phyloP scores from a whole-genome alignment of 179 eudicot genomes.

The Camellia oleifera region DNA sequence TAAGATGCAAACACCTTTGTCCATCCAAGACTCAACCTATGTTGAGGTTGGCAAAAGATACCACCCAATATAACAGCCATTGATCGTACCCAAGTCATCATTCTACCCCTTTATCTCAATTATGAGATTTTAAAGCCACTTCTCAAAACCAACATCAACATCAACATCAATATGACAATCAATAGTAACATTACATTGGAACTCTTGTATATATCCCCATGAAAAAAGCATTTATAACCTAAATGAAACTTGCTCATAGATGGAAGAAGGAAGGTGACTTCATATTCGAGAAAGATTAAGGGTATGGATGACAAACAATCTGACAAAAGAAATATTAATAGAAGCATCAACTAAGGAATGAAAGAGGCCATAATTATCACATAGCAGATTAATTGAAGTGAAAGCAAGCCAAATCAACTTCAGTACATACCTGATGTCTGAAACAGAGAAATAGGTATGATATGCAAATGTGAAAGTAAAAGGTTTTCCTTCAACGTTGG shows the following conservation, averaged over 20 bases:
- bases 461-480: conserved; percentile 91
- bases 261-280: neutral
- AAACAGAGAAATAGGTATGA: conserved; percentile 93
- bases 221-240: neutral
- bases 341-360: neutral
- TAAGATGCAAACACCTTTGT: neutral
- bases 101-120: neutral
- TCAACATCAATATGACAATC: neutral
- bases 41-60: neutral
- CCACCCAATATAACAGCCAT: neutral
- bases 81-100: neutral
- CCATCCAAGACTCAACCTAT: neutral
- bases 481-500: conserved; percentile 70
- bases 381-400: neutral
- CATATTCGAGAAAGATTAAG: neutral
- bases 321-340: neutral
- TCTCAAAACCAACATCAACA: neutral
- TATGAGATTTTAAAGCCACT: neutral
- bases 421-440: conserved; percentile 77
- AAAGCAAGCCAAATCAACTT: neutral
- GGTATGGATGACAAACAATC: no score
- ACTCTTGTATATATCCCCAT: neutral
- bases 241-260: neutral
- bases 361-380: neutral
- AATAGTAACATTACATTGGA: neutral